phyloP scores from a whole-genome alignment of 208 protist species.

The Acanthamoeba sp. region DNA sequence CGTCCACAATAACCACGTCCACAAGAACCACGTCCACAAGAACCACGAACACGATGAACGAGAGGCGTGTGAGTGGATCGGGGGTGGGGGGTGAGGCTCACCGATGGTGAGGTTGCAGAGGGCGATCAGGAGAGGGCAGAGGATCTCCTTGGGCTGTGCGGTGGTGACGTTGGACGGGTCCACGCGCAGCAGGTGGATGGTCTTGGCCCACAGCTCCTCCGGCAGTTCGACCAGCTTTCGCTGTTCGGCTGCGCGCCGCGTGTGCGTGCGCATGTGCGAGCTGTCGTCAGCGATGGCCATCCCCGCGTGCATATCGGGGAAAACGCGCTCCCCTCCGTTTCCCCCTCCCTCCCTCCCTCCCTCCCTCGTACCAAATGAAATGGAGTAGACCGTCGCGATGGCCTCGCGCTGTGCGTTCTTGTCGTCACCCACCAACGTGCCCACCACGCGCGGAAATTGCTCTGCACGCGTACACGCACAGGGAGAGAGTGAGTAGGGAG shows the following conservation, averaged over 20 bases:
- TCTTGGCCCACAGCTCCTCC: constrained; percentile 18
- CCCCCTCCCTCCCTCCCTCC: too few species aligned
- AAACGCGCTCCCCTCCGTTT: too few species aligned
- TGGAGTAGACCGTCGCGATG: constrained; percentile 3
- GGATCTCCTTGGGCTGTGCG: constrained; percentile 1
- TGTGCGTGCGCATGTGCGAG: too few species aligned
- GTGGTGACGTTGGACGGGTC: constrained; percentile 11
- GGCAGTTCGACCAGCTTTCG: background rate
- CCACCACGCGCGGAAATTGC: background rate
- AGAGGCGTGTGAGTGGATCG: background rate
- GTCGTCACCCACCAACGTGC: background rate
- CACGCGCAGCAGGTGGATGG: background rate
- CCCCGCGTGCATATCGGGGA: too few species aligned
- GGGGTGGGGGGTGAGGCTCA: too few species aligned
- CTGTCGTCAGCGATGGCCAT: too few species aligned
- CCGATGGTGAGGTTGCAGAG: constrained; percentile 8
- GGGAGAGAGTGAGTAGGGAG: background rate
- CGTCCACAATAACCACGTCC: background rate
- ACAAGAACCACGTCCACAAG: background rate
- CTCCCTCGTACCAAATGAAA: background rate
- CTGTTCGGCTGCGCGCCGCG: background rate
- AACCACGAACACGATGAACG: background rate
- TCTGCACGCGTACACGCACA: background rate
- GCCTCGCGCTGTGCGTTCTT: background rate
- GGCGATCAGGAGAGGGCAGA: background rate